Evolutionary conservation across 768 basidiomycete species (phyloP).

Genomic region (Rhodotorula taiwanensis): DNA sequence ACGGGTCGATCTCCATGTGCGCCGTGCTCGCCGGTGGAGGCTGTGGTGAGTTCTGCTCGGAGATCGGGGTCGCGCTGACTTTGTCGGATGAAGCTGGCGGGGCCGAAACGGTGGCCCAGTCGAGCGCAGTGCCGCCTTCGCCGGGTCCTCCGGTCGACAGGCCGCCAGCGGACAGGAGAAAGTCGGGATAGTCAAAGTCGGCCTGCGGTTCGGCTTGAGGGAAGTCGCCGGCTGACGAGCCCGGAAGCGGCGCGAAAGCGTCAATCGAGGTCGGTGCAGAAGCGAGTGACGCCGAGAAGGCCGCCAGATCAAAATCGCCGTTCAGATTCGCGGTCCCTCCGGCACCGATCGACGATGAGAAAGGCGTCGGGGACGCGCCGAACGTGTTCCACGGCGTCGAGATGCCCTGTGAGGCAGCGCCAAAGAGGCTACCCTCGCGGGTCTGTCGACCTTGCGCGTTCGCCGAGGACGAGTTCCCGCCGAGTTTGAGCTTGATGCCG

Average conservation of each 20-base stretch:
- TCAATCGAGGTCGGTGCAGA: neutral
- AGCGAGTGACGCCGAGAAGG: neutral
- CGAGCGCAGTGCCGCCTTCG: no score
- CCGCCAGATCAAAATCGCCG: neutral
- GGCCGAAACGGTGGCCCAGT: no score
- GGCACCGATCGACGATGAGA: neutral
- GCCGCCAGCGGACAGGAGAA: slow-evolving; percentile 4
- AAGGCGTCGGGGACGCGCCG: neutral
- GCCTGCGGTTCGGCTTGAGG: neutral
- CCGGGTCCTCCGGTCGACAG: neutral
- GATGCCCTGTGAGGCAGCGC: neutral
- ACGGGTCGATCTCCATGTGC: no score
- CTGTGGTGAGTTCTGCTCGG: no score
- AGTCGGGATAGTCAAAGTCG: slow-evolving; percentile 12
- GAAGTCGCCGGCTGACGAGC: neutral
- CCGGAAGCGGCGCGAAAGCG: neutral
- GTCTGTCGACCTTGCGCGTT: neutral
- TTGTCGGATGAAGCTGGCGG: no score
- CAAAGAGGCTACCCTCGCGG: neutral
- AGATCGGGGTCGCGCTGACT: no score
- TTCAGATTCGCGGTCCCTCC: neutral
- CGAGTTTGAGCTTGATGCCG: slow-evolving; percentile 31
- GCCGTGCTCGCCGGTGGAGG: no score
- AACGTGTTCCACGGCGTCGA: slow-evolving; percentile 7
- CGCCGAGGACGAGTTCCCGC: neutral